phyloP scores from a whole-genome alignment of 1,284 basidiomycete species.

The Apiotrichum gracile region DNA sequence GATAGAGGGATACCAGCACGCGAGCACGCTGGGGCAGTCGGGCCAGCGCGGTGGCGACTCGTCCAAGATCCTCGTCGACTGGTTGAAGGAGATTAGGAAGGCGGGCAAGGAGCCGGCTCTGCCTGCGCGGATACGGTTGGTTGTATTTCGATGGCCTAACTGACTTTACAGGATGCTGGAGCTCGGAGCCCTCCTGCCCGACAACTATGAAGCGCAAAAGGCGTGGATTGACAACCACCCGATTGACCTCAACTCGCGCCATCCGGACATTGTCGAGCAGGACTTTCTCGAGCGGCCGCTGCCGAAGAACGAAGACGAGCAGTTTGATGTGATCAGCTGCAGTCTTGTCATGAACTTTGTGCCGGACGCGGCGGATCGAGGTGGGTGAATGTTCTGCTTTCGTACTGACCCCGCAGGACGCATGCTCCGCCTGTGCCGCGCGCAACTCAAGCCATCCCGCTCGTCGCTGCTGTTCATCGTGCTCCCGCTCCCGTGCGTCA shows the following conservation, averaged over 20 bases:
- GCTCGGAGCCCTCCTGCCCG: constrained; percentile 74
- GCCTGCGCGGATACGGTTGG: constrained; percentile 1
- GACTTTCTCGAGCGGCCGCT: constrained; percentile 60
- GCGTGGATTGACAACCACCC: constrained; percentile 67
- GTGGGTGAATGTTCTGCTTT: constrained; percentile 45
- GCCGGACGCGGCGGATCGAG: constrained; percentile 65
- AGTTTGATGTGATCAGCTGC: constrained; percentile 72
- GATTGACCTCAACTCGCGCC: constrained; percentile 73
- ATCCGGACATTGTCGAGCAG: constrained; percentile 69
- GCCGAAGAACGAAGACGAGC: constrained; percentile 46
- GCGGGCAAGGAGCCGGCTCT: constrained; percentile 8
- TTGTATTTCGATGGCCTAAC: not conserved
- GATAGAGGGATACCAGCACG: constrained; percentile 67
- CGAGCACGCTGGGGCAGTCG: constrained; percentile 72
- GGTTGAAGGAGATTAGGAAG: constrained; percentile 57
- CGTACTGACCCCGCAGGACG: constrained; percentile 51
- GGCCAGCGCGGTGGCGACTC: constrained; percentile 75
- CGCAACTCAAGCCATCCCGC: constrained; percentile 56
- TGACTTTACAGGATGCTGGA: constrained; percentile 63
- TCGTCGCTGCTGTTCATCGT: constrained; percentile 62
- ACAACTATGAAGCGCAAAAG: constrained; percentile 63
- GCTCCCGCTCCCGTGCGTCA: constrained; percentile 71
- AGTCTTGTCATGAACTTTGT: constrained; percentile 85
- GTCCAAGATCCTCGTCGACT: constrained; percentile 66
- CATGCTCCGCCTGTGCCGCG: constrained; percentile 64